Percentiles rank a stretch among this genome's conserved stretches.
These are phyloP conservation scores for Clonostachys chloroleuca DNA, from an alignment of 2,329 filamentous ascomycete species.

Conservation along the genomic window DNA sequence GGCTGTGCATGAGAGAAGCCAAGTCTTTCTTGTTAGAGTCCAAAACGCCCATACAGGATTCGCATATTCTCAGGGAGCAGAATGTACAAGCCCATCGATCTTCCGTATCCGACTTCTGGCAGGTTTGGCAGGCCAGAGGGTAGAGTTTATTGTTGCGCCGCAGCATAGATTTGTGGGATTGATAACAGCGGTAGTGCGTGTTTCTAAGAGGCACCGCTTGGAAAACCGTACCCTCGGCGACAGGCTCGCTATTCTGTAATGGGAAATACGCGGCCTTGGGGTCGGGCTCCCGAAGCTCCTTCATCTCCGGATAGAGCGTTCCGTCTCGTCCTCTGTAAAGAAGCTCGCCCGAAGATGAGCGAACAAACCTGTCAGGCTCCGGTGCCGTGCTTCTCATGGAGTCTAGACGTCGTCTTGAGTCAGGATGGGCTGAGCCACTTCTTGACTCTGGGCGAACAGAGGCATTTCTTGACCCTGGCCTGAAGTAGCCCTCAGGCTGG, in stretches of 20 bases:
- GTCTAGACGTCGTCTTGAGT: constrained; percentile 1
- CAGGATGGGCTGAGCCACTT: constrained; percentile 2
- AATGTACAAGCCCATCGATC: constrained; percentile 42
- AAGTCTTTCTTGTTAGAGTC: constrained; percentile 36
- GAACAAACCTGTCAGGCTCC: constrained; percentile 20
- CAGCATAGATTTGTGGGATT: constrained; percentile 42
- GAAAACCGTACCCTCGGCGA: constrained; percentile 28
- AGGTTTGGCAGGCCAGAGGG: constrained; percentile 49
- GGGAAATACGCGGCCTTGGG: constrained; percentile 31
- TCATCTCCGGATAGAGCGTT: constrained; percentile 35
- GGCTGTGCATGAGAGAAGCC: constrained; percentile 27
- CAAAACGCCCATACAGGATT: constrained; percentile 36
- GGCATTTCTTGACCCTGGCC: neutral
- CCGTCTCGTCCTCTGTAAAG: constrained; percentile 30
- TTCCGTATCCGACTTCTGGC: constrained; percentile 36
- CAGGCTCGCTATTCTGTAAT: constrained; percentile 14
- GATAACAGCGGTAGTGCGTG: constrained; percentile 40
- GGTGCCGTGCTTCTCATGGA: constrained; percentile 1
- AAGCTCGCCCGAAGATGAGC: constrained; percentile 23
- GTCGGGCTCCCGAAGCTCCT: constrained; percentile 22
- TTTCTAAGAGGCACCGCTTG: constrained; percentile 36
- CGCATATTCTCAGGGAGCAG: constrained; percentile 49
- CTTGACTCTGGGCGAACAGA: neutral
- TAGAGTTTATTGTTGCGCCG: constrained; percentile 42
- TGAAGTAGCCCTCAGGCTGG: neutral